These are phyloP conservation scores for Ceratocystis papillata DNA, from an alignment of 2,329 filamentous ascomycete species.

Conservation along the genomic window DNA sequence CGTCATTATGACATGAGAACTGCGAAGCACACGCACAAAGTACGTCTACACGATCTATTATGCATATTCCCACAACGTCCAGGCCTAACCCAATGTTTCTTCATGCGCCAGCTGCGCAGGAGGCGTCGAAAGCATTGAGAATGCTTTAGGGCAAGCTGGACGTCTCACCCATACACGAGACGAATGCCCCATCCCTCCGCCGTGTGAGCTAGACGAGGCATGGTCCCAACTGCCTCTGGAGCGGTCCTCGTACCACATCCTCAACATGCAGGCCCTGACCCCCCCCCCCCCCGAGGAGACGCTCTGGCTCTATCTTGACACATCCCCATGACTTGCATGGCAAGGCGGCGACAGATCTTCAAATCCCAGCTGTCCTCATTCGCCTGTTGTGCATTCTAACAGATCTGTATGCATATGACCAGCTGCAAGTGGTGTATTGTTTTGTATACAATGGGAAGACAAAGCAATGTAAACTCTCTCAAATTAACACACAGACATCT, in stretches of 20 bases:
- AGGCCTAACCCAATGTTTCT: neutral
- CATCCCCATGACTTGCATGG: neutral
- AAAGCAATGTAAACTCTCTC: neutral
- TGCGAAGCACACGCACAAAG: neutral
- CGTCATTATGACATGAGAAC: slow-evolving; percentile 12
- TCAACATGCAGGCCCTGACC: too few species aligned
- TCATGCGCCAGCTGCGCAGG: neutral
- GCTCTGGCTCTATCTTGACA: neutral
- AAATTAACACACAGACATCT: neutral
- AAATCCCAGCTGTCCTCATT: neutral
- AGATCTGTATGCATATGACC: neutral
- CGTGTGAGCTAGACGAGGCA: neutral
- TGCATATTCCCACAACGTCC: slow-evolving; percentile 6
- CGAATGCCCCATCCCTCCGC: neutral
- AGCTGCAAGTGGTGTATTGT: slow-evolving; percentile 6
- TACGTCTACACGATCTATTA: neutral
- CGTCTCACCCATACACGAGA: neutral
- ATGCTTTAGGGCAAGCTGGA: neutral
- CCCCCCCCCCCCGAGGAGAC: too few species aligned
- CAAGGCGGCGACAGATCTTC: neutral
- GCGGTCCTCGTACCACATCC: neutral
- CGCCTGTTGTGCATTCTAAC: neutral
- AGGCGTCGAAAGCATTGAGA: neutral
- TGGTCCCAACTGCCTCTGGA: neutral
- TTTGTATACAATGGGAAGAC: slow-evolving; percentile 7